phyloP scores from a whole-genome alignment of 2,329 filamentous ascomycete genomes.

The Sarocladiaceae sp. region DNA sequence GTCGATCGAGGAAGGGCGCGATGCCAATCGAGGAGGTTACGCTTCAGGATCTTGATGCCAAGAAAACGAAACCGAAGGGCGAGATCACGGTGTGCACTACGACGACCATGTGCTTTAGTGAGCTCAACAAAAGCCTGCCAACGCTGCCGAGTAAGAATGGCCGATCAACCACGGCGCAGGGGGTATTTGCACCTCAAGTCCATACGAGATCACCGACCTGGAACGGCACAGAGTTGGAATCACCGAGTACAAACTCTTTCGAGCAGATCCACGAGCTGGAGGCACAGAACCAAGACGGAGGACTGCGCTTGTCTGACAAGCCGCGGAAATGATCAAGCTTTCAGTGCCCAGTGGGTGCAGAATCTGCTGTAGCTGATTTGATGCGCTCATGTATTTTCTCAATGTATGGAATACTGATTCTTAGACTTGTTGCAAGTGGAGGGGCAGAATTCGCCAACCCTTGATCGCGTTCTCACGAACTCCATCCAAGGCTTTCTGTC shows the following conservation, averaged over 20 bases:
- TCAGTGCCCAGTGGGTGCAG: not conserved
- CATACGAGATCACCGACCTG: conserved; percentile 18
- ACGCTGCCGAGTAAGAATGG: conserved; percentile 10
- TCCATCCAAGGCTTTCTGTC: not conserved
- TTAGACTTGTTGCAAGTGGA: no score
- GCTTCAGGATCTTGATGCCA: conserved; percentile 21
- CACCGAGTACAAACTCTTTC: conserved; percentile 16
- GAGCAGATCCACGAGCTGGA: conserved; percentile 26
- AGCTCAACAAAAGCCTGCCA: conserved; percentile 15
- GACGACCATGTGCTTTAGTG: conserved; percentile 16
- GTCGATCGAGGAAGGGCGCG: conserved; percentile 1
- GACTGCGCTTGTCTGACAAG: conserved; percentile 6
- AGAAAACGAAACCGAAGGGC: conserved; percentile 9
- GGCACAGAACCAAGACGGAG: conserved; percentile 23
- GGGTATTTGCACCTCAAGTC: conserved; percentile 30
- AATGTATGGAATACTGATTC: not conserved
- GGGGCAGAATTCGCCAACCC: no score
- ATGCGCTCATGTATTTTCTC: not conserved
- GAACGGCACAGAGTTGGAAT: conserved; percentile 15
- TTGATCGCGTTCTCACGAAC: conserved; percentile 6
- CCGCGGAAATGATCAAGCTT: not conserved
- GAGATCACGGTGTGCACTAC: conserved; percentile 9
- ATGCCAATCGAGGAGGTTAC: conserved; percentile 25
- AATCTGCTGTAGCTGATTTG: not conserved
- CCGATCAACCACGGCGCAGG: conserved; percentile 23